Base-by-base conservation (phyloP, 805 yeast genomes). In the Nakazawaea molendinolei region DNA sequence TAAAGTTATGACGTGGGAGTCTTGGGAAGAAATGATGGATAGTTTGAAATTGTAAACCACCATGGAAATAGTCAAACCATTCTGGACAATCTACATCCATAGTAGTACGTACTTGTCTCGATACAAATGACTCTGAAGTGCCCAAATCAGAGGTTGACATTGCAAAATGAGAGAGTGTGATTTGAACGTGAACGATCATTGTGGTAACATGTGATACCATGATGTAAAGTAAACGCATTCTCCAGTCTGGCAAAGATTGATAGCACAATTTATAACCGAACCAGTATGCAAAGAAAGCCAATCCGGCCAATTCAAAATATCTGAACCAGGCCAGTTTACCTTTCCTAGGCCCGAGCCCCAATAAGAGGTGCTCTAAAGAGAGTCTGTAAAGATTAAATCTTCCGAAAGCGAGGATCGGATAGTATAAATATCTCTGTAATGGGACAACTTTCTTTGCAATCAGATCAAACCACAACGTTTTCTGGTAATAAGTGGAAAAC, bases 81-180 rank as follows among this genome's bases (percentile, higher is more conserved):
- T 74, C 79, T 3, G 96, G 95, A 61, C 96, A 86, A 48, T 82
- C 90, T 23, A 86, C 95, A 53, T 86, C 96, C 95, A 86, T 87
- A 3, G 95, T 86, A 2, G 96, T 87, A 48, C 96, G 69, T 3
- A 86, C 52, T 58, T 86, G 95, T 44, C 92, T 70, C 42, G 82
- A 78, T 0, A 79, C 74, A 51, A 86, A 86, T 6, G 86, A 69
- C 55, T 86, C 96, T 28, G 79, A 70, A 7, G 75, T 71, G 1
- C 95, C 95, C 13, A 86, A 61, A 51, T 86, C 95, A 5, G 92
- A 70, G 0, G 95, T 87, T 1, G 95, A 83, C 95, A 86, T 87
- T 24, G 95, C 95, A 63, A 86, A 86, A 55, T 86, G 96, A 10
- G 89, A 79, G 28, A 86, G 66, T 0, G 95, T 85, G 58, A 86